Evolutionary conservation across 2,329 filamentous ascomycete genomes (phyloP).

Genomic region (Trichocomaceae sp.): DNA sequence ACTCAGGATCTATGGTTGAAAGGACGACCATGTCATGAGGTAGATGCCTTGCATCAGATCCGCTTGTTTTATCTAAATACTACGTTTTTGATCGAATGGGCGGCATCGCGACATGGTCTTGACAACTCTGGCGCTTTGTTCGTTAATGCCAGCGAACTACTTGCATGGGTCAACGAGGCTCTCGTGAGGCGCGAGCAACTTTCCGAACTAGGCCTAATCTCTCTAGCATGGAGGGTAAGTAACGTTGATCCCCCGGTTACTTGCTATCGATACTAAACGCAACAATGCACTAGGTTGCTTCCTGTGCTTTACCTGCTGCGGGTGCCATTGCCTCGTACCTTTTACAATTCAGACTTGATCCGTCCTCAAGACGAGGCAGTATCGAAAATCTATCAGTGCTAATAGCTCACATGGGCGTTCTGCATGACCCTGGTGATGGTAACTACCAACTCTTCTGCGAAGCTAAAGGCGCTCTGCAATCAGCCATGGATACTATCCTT

Average conservation of each 20-base stretch:
- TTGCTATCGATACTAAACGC: background rate
- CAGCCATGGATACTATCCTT: slow-evolving; percentile 13
- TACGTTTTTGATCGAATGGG: slow-evolving; percentile 13
- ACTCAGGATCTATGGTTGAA: slow-evolving; percentile 1
- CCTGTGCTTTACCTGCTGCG: slow-evolving; percentile 9
- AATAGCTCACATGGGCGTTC: slow-evolving; percentile 8
- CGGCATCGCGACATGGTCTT: slow-evolving; percentile 10
- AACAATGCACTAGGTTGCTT: slow-evolving; percentile 4
- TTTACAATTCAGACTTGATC: slow-evolving; percentile 7
- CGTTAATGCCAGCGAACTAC: slow-evolving; percentile 8
- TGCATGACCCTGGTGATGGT: slow-evolving; percentile 11
- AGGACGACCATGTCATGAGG: slow-evolving; percentile 9
- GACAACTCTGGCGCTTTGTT: slow-evolving; percentile 1
- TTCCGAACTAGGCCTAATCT: slow-evolving; percentile 3
- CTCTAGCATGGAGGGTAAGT: slow-evolving; percentile 11
- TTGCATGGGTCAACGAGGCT: slow-evolving; percentile 11
- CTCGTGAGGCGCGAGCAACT: slow-evolving; percentile 11
- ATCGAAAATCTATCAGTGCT: slow-evolving; percentile 11
- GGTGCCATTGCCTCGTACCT: slow-evolving; percentile 12
- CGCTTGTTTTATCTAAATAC: slow-evolving; percentile 8
- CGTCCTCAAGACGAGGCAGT: slow-evolving; percentile 7
- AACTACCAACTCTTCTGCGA: slow-evolving; percentile 12
- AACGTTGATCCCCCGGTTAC: background rate
- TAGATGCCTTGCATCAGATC: slow-evolving; percentile 9
- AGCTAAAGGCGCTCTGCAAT: slow-evolving; percentile 9